These are phyloP conservation scores for Aspergillus ibericus DNA, from an alignment of 2,329 filamentous ascomycete species.

Conservation along the genomic window DNA sequence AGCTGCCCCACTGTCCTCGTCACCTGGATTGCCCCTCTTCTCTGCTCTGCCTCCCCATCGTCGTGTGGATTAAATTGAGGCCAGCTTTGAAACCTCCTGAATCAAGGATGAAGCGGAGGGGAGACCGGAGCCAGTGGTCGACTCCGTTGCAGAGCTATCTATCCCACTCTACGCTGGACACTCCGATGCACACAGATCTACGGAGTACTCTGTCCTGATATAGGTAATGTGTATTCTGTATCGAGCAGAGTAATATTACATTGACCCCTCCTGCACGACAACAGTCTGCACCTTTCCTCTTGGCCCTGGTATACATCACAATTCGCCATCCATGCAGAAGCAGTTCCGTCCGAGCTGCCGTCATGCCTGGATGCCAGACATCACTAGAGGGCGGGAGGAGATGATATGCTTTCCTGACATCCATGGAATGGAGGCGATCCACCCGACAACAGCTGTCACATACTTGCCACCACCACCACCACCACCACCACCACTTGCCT, in stretches of 20 bases:
- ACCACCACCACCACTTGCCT: too few species aligned
- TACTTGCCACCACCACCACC: too few species aligned
- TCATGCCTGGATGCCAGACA: neutral
- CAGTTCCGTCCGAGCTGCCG: neutral
- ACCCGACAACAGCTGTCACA: too few species aligned
- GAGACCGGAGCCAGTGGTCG: too few species aligned
- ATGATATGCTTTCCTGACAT: neutral
- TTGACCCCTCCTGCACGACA: neutral
- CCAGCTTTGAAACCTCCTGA: neutral
- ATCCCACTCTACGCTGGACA: too few species aligned
- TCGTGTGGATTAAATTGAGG: neutral
- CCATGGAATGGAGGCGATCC: neutral
- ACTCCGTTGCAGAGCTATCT: too few species aligned
- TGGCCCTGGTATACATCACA: neutral
- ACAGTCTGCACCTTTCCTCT: neutral
- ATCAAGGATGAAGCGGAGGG: neutral
- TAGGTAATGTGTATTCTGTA: too few species aligned
- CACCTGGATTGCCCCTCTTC: slow-evolving; percentile 4
- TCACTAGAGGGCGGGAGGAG: too few species aligned
- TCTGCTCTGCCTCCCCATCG: neutral
- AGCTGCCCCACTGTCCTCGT: slow-evolving; percentile 19
- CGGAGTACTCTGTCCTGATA: too few species aligned
- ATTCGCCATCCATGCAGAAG: neutral
- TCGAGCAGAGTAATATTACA: too few species aligned
- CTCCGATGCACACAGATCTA: too few species aligned